Evolutionary conservation across 2,329 filamentous ascomycete genomes (phyloP), one percentile per base, ranked within the genome.

Genomic region (Colletotrichum musae): DNA sequence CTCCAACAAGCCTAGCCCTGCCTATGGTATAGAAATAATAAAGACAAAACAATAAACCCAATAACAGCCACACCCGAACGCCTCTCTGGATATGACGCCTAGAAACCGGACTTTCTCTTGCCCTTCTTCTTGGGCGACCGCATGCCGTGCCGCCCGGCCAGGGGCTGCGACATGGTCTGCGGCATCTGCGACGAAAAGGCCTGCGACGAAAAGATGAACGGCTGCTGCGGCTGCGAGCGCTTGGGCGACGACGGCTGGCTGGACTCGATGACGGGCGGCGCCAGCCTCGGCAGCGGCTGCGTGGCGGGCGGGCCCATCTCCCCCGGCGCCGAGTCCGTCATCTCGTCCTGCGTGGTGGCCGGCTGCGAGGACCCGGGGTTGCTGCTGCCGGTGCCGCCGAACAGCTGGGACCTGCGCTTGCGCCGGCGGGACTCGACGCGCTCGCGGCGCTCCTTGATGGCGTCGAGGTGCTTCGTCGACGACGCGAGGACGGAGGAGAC

Each of bases 71-170:
- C 12, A 15, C 45, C 51, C 5, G 26, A n/a, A 7, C n/a, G 16
- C 10, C 28, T 13, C 18, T 36, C 21, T 9, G 7, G 15, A 51
- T 1, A 15, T 45, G 4, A 24, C 39, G 32, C 32, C 10, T 48
- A 69, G 18, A 69, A 69, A 16, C 66, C 66, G 15, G 66, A 69
- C 24, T 69, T 69, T 52, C 66, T 69, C 56, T 69, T 69, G 43
- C 63, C 63, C 18, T 69, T 69, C 43, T 84, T 86, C 76, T 85
- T 85, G 58, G 73, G 64, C 43, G 74, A 53, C 63, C 84, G 78
- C 71, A 80, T 80, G 28, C 85, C 85, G 80, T 85, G 86, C 5
- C 76, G 72, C 2, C 86, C 86, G n/a, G 79, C 68, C 15, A 83
- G 74, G 10, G 83, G 81, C 73, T 86, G 84, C 59, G 84, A 85